Conservation (phyloP, 441 rosid species). For the Euphorbia schlechtendalii region DNA sequence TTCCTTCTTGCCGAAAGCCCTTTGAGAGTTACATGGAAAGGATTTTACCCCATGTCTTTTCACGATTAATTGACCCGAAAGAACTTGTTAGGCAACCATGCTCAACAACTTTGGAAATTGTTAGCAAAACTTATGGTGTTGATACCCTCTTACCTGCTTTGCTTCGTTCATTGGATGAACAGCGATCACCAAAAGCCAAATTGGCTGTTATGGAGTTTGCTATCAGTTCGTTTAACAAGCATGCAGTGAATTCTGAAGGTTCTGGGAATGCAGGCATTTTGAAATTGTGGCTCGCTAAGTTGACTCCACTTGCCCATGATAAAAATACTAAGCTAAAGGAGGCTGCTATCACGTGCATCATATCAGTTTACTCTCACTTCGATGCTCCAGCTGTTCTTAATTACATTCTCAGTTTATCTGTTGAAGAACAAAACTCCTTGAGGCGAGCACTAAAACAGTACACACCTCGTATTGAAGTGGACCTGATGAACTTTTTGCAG, state of each 20-base stretch:
- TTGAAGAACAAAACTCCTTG: constrained; percentile 95
- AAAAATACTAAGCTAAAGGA: constrained; percentile 94
- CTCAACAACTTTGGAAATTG: constrained; percentile 74
- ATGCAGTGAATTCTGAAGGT: constrained; percentile 68
- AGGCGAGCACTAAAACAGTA: constrained; percentile 89
- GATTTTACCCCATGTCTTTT: constrained; percentile 93
- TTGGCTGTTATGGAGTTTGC: constrained; percentile 96
- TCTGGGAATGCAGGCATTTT: constrained; percentile 79
- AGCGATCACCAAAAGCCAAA: constrained; percentile 98
- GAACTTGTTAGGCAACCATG: constrained; percentile 92
- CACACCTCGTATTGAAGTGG: constrained; percentile 98
- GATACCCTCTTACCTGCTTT: constrained; percentile 91
- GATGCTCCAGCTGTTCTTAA: constrained; percentile 85
- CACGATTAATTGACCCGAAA: constrained; percentile 93
- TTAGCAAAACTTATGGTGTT: constrained; percentile 82
- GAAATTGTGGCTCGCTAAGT: constrained; percentile 90
- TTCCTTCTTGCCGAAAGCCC: constrained; percentile 86
- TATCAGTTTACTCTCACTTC: constrained; percentile 84
- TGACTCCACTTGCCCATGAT: constrained; percentile 75
- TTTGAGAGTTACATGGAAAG: constrained; percentile 98
- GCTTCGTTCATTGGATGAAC: constrained; percentile 97
- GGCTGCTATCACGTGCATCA: constrained; percentile 85
- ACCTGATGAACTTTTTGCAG: constrained; percentile 88
- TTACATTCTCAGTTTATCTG: constrained; percentile 88
- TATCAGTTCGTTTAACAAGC: constrained; percentile 75